Evolutionary conservation across 805 yeast genomes (phyloP).

Genomic region (Lachancea cidri): DNA sequence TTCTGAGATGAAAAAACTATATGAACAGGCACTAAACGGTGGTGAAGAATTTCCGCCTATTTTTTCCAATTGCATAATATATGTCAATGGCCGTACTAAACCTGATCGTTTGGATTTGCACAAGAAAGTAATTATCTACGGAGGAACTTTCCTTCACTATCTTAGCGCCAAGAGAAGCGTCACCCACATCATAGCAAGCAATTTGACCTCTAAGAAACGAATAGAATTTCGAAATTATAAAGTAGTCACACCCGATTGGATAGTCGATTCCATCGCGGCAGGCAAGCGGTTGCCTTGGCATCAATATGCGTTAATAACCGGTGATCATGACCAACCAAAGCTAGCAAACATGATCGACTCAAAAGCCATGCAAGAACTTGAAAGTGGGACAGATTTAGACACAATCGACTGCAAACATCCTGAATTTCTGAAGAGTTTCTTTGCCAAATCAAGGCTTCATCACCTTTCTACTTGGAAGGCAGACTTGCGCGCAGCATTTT

Average conservation of each 20-base stretch:
- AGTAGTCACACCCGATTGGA: constrained; percentile 83
- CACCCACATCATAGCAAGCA: constrained; percentile 80
- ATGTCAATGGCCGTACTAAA: constrained; percentile 84
- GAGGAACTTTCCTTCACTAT: constrained; percentile 72
- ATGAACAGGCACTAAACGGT: constrained; percentile 10
- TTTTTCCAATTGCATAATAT: constrained; percentile 59
- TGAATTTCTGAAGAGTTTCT: constrained; percentile 63
- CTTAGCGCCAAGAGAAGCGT: constrained; percentile 65
- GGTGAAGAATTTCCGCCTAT: constrained; percentile 34
- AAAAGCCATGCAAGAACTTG: neutral
- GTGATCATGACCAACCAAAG: constrained; percentile 50
- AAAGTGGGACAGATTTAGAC: constrained; percentile 1
- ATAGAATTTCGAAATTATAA: constrained; percentile 59
- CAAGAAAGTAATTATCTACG: constrained; percentile 64
- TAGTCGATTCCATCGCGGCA: constrained; percentile 53
- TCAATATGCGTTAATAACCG: constrained; percentile 48
- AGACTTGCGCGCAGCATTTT: constrained; percentile 57
- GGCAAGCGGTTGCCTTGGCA: constrained; percentile 60
- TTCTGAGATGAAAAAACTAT: constrained; percentile 16
- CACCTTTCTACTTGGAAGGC: constrained; percentile 87
- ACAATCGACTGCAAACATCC: constrained; percentile 67
- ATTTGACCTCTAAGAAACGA: constrained; percentile 70
- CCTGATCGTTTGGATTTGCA: constrained; percentile 77
- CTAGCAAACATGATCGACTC: constrained; percentile 1
- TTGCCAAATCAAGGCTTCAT: constrained; percentile 78